phyloP scores from a whole-genome alignment of 2,329 filamentous ascomycete species.

The Hypoxylon rubiginosum region DNA sequence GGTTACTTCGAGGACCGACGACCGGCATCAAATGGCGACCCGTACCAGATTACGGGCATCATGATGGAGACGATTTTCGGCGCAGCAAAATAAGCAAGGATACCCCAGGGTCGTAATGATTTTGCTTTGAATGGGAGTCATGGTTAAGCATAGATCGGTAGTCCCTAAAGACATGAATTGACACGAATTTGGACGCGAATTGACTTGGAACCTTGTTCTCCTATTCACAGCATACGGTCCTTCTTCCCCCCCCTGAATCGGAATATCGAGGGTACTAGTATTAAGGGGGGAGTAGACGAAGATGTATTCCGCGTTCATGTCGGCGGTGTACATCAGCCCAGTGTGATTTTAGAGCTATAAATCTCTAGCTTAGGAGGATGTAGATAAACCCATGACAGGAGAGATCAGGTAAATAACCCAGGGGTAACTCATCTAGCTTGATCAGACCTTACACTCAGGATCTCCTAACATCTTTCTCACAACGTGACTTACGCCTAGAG shows the following conservation, averaged over 20 bases:
- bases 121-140: constrained; percentile 36
- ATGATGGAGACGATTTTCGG: constrained; percentile 66
- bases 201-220: neutral
- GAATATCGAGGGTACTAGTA: neutral
- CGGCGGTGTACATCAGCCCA: too few species aligned
- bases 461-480: too few species aligned
- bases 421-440: neutral
- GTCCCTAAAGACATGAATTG: constrained; percentile 40
- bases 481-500: too few species aligned
- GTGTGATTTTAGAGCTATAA: too few species aligned
- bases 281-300: neutral
- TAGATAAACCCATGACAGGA: neutral
- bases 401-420: neutral
- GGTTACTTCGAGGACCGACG: constrained; percentile 93
- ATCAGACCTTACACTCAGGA: neutral
- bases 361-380: too few species aligned
- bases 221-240: neutral
- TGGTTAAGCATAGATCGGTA: constrained; percentile 35
- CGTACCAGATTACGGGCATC: constrained; percentile 68
- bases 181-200: constrained; percentile 19
- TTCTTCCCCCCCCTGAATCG: neutral
- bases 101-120: constrained; percentile 41
- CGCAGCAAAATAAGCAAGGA: constrained; percentile 50
- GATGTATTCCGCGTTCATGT: too few species aligned
- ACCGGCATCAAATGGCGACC: constrained; percentile 84